Percentiles rank a stretch among this genome's conserved stretches.
phyloP scores from a whole-genome alignment of 2,329 filamentous ascomycete genomes.

The Paramyrothecium sp. region DNA sequence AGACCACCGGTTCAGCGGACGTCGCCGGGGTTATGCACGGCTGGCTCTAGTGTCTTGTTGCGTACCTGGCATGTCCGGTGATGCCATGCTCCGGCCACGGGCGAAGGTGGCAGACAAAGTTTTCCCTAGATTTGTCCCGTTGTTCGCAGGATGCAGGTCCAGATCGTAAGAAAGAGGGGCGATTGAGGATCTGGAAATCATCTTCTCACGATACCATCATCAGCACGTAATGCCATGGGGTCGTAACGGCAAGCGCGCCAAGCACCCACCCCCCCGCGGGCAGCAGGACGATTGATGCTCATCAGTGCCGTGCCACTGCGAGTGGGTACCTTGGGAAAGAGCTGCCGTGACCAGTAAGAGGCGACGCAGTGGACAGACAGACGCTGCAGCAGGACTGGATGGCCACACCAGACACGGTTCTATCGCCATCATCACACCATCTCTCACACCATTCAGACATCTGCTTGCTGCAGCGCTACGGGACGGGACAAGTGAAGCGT shows the following conservation, averaged over 20 bases:
- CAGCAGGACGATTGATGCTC: no score
- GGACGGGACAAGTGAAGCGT: not conserved
- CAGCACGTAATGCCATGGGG: not conserved
- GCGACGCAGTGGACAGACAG: no score
- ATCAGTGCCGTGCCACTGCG: no score
- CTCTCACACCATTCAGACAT: not conserved
- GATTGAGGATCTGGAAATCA: not conserved
- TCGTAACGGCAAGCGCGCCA: not conserved
- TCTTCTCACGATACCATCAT: not conserved
- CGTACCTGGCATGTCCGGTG: not conserved
- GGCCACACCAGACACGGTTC: not conserved
- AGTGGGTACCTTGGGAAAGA: no score
- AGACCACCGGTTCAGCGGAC: not conserved
- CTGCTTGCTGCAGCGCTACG: not conserved
- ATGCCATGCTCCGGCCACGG: not conserved
- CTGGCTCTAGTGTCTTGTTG: not conserved
- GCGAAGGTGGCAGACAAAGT: not conserved
- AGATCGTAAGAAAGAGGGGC: not conserved
- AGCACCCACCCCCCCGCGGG: no score
- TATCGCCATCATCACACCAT: not conserved
- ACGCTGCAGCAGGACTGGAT: not conserved
- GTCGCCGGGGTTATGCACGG: not conserved
- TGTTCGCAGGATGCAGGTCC: not conserved
- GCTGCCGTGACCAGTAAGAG: no score
- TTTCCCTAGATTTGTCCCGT: not conserved